phyloP scores from a whole-genome alignment of 495 filamentous ascomycete species.

The Xeromyces bisporus region DNA sequence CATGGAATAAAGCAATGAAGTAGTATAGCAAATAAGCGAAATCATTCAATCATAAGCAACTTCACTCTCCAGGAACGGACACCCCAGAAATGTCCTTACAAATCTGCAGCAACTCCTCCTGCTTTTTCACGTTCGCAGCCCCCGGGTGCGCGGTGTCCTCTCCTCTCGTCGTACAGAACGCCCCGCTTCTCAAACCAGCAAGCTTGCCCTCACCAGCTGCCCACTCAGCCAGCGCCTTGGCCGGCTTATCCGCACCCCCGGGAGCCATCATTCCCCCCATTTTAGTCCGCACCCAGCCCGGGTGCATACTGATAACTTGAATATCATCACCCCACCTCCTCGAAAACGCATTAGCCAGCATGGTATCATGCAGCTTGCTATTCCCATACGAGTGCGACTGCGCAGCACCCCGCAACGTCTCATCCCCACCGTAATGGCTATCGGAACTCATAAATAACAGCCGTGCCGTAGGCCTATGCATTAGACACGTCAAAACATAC shows the following conservation, averaged over 20 bases:
- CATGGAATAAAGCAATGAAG: too few species aligned
- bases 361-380: conserved; percentile 36
- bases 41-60: too few species aligned
- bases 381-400: conserved; percentile 26
- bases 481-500: conserved; percentile 37
- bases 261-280: conserved; percentile 38
- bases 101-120: conserved; percentile 16
- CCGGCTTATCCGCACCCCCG: conserved; percentile 27
- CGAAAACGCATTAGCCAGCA: conserved; percentile 38
- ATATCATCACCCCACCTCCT: conserved; percentile 31
- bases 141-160: conserved; percentile 11
- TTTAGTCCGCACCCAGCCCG: conserved; percentile 47
- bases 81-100: conserved; percentile 18
- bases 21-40: too few species aligned
- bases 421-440: conserved; percentile 32
- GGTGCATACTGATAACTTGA: conserved; percentile 35
- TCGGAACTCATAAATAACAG: conserved; percentile 36
- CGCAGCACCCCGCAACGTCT: conserved; percentile 21
- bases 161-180: conserved; percentile 13
- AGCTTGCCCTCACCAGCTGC: conserved; percentile 20
- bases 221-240: conserved; percentile 28
- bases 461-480: conserved; percentile 29
- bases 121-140: conserved; percentile 14
- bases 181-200: conserved; percentile 11
- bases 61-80: too few species aligned